Percentiles rank a stretch among this genome's conserved stretches.
phyloP scores from a whole-genome alignment of 345 rosid species.

The Brassica cretica region DNA sequence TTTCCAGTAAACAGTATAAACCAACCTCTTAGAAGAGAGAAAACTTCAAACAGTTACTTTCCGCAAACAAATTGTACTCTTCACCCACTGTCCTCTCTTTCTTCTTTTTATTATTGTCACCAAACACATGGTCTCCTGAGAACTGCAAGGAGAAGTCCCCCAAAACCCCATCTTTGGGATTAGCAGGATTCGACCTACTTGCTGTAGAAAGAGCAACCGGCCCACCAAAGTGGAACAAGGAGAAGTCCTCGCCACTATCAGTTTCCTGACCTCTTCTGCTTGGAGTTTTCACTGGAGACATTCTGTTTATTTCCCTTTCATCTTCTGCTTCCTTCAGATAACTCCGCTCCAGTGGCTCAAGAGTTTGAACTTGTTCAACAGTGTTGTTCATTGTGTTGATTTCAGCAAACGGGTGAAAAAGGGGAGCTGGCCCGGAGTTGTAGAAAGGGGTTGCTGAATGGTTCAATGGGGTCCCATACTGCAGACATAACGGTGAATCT shows the following conservation, averaged over 20 bases:
- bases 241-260: conserved; percentile 53
- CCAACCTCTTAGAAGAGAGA: conserved; percentile 54
- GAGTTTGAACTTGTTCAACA: conserved; percentile 43
- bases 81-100: conserved; percentile 55
- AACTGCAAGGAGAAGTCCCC: conserved; percentile 55
- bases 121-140: conserved; percentile 48
- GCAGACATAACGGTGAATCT: conserved; percentile 65
- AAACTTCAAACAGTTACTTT: conserved; percentile 64
- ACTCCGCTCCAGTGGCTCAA: conserved; percentile 17
- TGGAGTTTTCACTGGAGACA: conserved; percentile 33
- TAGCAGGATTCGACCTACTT: conserved; percentile 41
- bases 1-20: conserved; percentile 27
- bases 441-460: conserved; percentile 52
- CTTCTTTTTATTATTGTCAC: conserved; percentile 39
- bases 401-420: conserved; percentile 57
- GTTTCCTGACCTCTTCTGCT: conserved; percentile 40
- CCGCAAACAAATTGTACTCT: conserved; percentile 93
- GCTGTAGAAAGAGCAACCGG: conserved; percentile 67
- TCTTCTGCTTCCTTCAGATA: conserved; percentile 44
- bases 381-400: conserved; percentile 41
- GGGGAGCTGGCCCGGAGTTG: conserved; percentile 51
- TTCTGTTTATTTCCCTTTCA: conserved; percentile 19
- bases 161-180: conserved; percentile 39
- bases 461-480: conserved; percentile 54
- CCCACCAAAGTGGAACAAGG: conserved; percentile 89